phyloP scores from a whole-genome alignment of 73 alveolate species.

The Tetrahymena elliotti region DNA sequence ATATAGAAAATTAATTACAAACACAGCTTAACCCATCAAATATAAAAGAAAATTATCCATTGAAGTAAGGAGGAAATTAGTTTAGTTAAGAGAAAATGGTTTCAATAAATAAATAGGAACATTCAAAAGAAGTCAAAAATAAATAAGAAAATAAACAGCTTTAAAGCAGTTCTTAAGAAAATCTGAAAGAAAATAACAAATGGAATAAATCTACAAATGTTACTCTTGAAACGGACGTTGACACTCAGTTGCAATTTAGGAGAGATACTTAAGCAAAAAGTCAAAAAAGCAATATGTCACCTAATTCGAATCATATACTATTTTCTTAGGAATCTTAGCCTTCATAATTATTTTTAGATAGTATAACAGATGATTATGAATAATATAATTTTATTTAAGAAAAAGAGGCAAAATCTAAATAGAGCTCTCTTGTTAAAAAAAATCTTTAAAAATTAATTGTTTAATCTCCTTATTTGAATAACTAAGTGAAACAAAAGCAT shows the following conservation, averaged over 20 bases:
- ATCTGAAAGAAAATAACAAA: neutral
- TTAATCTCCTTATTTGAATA: neutral
- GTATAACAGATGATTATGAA: neutral
- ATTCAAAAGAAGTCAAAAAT: neutral
- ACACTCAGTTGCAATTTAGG: neutral
- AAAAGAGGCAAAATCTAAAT: neutral
- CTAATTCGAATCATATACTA: neutral
- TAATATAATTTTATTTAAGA: neutral
- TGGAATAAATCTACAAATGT: neutral
- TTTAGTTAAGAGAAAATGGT: neutral
- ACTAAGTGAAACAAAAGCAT: neutral
- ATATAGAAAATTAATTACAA: neutral
- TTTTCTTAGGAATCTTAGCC: neutral
- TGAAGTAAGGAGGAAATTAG: neutral
- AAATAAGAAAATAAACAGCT: neutral
- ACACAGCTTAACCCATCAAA: neutral
- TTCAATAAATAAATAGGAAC: neutral
- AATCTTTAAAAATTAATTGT: neutral
- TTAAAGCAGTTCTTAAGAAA: neutral
- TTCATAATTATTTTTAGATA: neutral
- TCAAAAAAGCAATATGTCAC: neutral
- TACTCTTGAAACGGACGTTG: neutral
- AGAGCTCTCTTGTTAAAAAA: neutral
- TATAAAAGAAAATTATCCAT: neutral
- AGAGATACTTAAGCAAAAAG: neutral